Conservation (phyloP, 495 filamentous ascomycete genomes). For the Rhypophila decipiens region DNA sequence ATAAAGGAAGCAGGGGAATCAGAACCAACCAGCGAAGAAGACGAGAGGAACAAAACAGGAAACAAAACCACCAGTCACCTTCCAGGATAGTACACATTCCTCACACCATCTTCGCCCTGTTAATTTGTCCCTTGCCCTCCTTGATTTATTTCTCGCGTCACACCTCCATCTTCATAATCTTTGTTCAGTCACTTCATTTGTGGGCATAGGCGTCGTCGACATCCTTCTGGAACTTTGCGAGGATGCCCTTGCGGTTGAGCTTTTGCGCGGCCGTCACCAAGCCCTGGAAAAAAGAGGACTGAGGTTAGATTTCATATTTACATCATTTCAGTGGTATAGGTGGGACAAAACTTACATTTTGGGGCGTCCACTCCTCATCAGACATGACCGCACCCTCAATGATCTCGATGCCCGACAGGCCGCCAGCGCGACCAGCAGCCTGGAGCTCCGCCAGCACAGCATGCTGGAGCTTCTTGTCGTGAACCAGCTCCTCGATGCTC, state of each 20-base stretch:
- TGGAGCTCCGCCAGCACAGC: constrained; percentile 82
- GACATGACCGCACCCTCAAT: constrained; percentile 87
- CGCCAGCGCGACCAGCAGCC: constrained; percentile 62
- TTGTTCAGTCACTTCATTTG: no score
- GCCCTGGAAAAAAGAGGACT: constrained; percentile 39
- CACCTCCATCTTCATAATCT: no score
- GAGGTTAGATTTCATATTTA: not conserved
- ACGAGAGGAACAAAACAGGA: no score
- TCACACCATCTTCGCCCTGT: no score
- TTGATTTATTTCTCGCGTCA: no score
- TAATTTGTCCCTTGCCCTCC: no score
- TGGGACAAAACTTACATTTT: constrained; percentile 84
- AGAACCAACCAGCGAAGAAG: no score
- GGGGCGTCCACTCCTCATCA: constrained; percentile 95
- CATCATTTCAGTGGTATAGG: not conserved
- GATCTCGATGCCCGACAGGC: constrained; percentile 80
- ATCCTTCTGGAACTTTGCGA: constrained; percentile 59
- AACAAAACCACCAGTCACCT: no score
- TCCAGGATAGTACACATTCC: no score
- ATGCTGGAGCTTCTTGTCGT: constrained; percentile 72
- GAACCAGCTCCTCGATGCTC: constrained; percentile 69
- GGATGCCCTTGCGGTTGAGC: constrained; percentile 63
- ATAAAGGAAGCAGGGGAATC: no score
- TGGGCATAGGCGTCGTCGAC: constrained; percentile 52
- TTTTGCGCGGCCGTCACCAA: constrained; percentile 72